A percentile compares a stretch with the other conserved stretches of the same genome.
Evolutionary conservation across 2,329 filamentous ascomycete genomes (phyloP).

Genomic region (Xylariomycetidae sp.): DNA sequence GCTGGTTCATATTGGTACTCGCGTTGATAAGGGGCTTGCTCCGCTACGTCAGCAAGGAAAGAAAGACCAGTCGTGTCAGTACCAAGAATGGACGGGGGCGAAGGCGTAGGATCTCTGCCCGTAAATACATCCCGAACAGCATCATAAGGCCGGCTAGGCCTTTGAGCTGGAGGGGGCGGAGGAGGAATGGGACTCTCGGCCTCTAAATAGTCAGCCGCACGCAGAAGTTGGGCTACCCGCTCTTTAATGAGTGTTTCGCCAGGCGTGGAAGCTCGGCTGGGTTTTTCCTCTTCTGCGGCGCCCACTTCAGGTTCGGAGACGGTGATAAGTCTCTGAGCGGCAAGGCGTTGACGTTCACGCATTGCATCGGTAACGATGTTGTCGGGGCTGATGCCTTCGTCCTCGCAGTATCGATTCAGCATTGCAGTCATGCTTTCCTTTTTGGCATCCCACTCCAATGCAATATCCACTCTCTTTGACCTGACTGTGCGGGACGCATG

Average conservation of each 20-base stretch:
- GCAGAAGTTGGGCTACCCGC: conserved; percentile 11
- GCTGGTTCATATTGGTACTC: conserved; percentile 5
- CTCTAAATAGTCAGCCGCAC: conserved; percentile 19
- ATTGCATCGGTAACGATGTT: conserved; percentile 26
- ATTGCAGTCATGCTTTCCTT: conserved; percentile 16
- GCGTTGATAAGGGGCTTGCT: conserved; percentile 11
- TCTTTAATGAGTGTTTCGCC: conserved; percentile 9
- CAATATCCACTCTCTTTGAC: conserved; percentile 25
- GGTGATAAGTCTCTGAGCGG: conserved; percentile 13
- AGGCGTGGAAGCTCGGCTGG: conserved; percentile 1
- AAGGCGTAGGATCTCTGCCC: conserved; percentile 22
- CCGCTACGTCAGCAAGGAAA: conserved; percentile 28
- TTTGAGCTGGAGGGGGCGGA: conserved; percentile 13
- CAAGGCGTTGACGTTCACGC: conserved; percentile 21
- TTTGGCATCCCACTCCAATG: conserved; percentile 16
- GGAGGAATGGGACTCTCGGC: conserved; percentile 9
- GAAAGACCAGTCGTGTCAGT: conserved; percentile 23
- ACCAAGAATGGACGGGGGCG: conserved; percentile 13
- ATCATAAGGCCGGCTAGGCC: conserved; percentile 36
- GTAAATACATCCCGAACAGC: conserved; percentile 40
- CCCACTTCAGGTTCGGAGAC: conserved; percentile 11
- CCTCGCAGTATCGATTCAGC: conserved; percentile 16
- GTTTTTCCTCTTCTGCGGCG: conserved; percentile 2
- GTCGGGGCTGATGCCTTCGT: conserved; percentile 18
- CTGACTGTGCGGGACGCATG: conserved; percentile 42